Percentiles rank a stretch among this genome's conserved stretches.
Conservation (phyloP, 2,329 filamentous ascomycete genomes). For the Ilyonectria sp. region DNA sequence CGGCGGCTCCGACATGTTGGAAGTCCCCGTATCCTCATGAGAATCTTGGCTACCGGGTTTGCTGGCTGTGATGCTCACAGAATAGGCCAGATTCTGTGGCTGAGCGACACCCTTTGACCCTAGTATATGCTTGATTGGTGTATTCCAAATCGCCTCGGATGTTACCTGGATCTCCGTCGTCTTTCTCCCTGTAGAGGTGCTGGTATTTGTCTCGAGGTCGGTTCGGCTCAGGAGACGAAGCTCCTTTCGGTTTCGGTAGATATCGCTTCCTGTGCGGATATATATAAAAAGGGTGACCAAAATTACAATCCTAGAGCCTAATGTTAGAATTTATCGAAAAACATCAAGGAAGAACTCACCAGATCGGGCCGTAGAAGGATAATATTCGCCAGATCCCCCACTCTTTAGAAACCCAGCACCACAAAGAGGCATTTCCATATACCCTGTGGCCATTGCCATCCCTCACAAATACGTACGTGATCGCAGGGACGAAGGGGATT, state of each 20-base stretch:
- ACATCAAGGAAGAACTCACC: background rate
- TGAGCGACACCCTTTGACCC: background rate
- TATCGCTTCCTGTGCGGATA: slow-evolving; percentile 20
- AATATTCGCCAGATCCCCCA: slow-evolving; percentile 26
- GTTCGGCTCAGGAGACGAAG: slow-evolving; percentile 18
- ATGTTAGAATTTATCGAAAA: background rate
- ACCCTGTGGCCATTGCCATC: slow-evolving; percentile 4
- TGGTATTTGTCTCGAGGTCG: slow-evolving; percentile 11
- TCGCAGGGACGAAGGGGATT: slow-evolving; percentile 15
- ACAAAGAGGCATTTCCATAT: slow-evolving; percentile 20
- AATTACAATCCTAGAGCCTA: slow-evolving; percentile 17
- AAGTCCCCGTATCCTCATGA: background rate
- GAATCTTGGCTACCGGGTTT: slow-evolving; percentile 67
- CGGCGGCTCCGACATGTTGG: background rate
- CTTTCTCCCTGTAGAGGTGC: slow-evolving; percentile 9
- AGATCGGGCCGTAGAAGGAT: slow-evolving; percentile 25
- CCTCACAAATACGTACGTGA: slow-evolving; percentile 12
- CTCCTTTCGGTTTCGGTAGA: slow-evolving; percentile 22
- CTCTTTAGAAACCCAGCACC: slow-evolving; percentile 25
- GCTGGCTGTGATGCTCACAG: slow-evolving; percentile 58
- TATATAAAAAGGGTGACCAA: slow-evolving; percentile 23
- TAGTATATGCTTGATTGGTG: background rate
- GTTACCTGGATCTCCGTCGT: slow-evolving; percentile 16
- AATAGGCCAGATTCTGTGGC: slow-evolving; percentile 1
- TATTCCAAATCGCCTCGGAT: slow-evolving; percentile 4